Evolutionary conservation across 768 basidiomycete genomes (phyloP).

Genomic region (Dendrothele bispora): DNA sequence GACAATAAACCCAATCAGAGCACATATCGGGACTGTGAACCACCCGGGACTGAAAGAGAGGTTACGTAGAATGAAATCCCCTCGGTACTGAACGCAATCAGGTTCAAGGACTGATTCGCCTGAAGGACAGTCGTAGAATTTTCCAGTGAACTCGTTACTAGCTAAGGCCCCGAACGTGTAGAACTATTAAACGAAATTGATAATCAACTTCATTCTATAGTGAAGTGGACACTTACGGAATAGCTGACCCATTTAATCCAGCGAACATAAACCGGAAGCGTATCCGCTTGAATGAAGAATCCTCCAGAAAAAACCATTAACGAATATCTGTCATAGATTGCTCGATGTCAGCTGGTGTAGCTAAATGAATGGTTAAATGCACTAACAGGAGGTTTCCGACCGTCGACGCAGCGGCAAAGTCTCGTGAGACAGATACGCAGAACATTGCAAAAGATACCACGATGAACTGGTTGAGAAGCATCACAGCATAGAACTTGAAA

Average conservation of each 20-base stretch:
- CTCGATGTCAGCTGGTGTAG: constrained; percentile 25
- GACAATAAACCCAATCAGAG: constrained; percentile 6
- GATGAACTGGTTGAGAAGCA: constrained; percentile 57
- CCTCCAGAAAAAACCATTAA: constrained; percentile 56
- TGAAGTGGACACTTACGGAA: constrained; percentile 20
- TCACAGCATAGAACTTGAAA: constrained; percentile 70
- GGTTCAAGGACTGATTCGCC: constrained; percentile 2
- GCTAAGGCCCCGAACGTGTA: constrained; percentile 9
- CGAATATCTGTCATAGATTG: no score
- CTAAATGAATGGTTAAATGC: constrained; percentile 31
- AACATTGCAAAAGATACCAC: constrained; percentile 47
- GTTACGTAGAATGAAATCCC: constrained; percentile 7
- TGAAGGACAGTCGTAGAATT: constrained; percentile 10
- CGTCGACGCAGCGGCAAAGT: constrained; percentile 66
- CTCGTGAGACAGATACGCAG: constrained; percentile 20
- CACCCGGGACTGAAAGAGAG: constrained; percentile 5
- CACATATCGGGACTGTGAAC: constrained; percentile 7
- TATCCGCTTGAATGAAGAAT: constrained; percentile 64
- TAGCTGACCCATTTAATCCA: constrained; percentile 72
- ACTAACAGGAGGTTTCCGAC: constrained; percentile 58
- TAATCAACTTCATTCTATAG: not conserved
- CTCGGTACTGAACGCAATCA: constrained; percentile 7
- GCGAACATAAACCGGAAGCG: constrained; percentile 64
- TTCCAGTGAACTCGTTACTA: constrained; percentile 6
- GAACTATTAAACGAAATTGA: constrained; percentile 2